phyloP scores from a whole-genome alignment of 805 yeast species.

The Yamadazyma nakazawae region DNA sequence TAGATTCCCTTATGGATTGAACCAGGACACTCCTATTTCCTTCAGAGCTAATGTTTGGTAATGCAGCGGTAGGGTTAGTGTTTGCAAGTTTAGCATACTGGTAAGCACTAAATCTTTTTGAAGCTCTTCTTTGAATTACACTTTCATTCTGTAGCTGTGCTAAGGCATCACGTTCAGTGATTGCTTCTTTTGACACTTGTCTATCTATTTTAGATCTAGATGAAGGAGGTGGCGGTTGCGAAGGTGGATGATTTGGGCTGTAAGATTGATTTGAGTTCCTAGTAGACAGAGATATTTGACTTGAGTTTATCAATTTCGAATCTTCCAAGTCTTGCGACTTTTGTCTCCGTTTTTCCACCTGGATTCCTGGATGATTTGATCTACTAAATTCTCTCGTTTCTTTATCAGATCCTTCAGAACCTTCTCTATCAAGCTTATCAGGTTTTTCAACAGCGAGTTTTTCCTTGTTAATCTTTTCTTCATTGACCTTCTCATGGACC shows the following conservation, averaged over 20 bases:
- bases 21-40: constrained; percentile 5
- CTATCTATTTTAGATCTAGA: neutral
- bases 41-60: constrained; percentile 8
- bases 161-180: constrained; percentile 10
- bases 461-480: neutral
- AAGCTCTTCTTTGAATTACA: constrained; percentile 78
- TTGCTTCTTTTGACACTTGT: neutral
- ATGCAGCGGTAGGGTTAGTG: constrained; percentile 14
- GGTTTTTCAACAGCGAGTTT: neutral
- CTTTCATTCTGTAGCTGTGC: constrained; percentile 15
- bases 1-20: constrained; percentile 9
- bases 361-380: neutral
- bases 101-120: constrained; percentile 89
- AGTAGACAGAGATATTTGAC: neutral
- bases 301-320: neutral
- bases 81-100: constrained; percentile 77
- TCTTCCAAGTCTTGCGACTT: neutral
- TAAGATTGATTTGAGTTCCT: neutral
- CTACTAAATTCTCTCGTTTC: neutral
- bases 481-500: neutral
- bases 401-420: neutral
- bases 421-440: neutral
- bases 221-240: constrained; percentile 1
- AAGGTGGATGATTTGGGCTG: neutral
- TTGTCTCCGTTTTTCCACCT: constrained; percentile 7